Evolutionary conservation across 179 eudicot species (phyloP).

Genomic region (Beta lomatogona): DNA sequence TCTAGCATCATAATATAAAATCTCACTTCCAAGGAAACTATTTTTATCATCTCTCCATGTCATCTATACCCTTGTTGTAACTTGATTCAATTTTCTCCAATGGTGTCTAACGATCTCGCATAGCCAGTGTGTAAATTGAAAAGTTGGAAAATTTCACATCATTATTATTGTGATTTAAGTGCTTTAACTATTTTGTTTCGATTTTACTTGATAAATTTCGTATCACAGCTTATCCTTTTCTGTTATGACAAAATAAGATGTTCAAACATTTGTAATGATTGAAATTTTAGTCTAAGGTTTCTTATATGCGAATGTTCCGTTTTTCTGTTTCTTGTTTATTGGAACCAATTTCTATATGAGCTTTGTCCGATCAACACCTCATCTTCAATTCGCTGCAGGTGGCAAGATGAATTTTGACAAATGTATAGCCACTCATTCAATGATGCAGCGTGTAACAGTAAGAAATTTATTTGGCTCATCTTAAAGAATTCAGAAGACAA

Average conservation of each 20-base stretch:
- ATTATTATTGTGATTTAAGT: not conserved
- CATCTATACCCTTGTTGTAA: not conserved
- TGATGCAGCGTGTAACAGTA: slow-evolving; percentile 75
- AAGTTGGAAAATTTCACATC: not conserved
- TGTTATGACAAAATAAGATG: not conserved
- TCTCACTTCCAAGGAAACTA: not conserved
- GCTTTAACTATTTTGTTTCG: not conserved
- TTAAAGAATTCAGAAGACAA: not conserved
- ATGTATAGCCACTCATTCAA: slow-evolving; percentile 82
- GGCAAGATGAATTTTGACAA: slow-evolving; percentile 82
- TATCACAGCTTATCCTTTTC: not conserved
- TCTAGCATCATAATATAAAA: not conserved
- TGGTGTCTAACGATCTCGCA: not conserved
- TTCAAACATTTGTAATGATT: not conserved
- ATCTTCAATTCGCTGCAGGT: slow-evolving; percentile 48
- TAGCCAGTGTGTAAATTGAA: not conserved
- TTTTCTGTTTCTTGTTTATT: not conserved
- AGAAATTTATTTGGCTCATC: slow-evolving; percentile 14
- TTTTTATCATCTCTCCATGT: not conserved
- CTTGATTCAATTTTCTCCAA: not conserved
- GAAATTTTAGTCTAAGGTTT: not conserved
- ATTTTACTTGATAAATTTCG: not conserved
- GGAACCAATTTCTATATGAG: not conserved
- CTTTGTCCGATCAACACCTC: slow-evolving; percentile 16
- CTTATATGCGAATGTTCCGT: not conserved